These are phyloP conservation scores for Epichloe gansuensis DNA, from an alignment of 2,329 filamentous ascomycete genomes.

Conservation along the genomic window DNA sequence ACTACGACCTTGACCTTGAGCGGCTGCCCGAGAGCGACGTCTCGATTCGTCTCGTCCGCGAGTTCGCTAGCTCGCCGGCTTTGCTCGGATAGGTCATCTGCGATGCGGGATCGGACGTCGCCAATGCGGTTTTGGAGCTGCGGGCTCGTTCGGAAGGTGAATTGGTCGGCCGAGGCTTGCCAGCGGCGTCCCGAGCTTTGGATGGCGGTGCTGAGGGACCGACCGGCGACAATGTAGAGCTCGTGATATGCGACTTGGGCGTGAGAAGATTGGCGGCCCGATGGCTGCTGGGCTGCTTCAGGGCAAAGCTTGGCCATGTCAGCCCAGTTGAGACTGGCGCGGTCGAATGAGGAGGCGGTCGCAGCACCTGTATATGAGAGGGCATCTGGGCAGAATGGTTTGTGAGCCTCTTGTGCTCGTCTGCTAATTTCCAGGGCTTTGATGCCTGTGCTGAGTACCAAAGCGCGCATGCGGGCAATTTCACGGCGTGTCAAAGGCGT, in stretches of 20 bases:
- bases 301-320: conserved; percentile 31
- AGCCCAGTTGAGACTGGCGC: conserved; percentile 22
- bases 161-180: conserved; percentile 45
- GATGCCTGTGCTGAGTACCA: conserved; percentile 75
- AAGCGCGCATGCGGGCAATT: conserved; percentile 61
- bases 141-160: conserved; percentile 43
- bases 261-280: conserved; percentile 13
- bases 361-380: conserved; percentile 12
- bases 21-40: conserved; percentile 64
- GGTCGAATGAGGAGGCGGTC: conserved; percentile 7
- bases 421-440: conserved; percentile 72
- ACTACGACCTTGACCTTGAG: conserved; percentile 69
- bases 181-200: conserved; percentile 38
- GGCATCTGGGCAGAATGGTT: conserved; percentile 18
- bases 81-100: conserved; percentile 41
- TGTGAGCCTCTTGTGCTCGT: conserved; percentile 40
- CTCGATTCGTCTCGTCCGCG: conserved; percentile 64
- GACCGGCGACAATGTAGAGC: conserved; percentile 38
- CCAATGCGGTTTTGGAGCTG: conserved; percentile 37
- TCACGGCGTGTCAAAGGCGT: conserved; percentile 50
- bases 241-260: conserved; percentile 26
- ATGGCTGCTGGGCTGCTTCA: conserved; percentile 17
- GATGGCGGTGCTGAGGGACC: conserved; percentile 35
- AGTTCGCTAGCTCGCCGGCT: conserved; percentile 61
- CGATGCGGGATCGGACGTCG: conserved; percentile 31